A percentile compares a stretch with the other conserved stretches of the same genome.
Evolutionary conservation across 208 protist genomes (phyloP).

Genomic region (Leishmania arabica): DNA sequence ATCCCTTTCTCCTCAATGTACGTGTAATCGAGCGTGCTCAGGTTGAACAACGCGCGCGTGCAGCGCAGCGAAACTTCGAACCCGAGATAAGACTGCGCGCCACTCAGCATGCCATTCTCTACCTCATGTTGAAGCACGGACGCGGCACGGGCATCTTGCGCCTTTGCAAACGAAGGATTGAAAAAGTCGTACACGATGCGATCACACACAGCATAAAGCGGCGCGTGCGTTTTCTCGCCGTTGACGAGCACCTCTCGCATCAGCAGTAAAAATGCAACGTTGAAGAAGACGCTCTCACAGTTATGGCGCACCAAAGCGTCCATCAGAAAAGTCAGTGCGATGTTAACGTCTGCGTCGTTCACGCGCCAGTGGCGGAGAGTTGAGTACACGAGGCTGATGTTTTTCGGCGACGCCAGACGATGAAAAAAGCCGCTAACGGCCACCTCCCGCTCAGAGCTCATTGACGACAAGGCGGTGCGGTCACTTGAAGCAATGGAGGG

Average conservation of each 20-base stretch:
- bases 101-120: constrained; percentile 43
- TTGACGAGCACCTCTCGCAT: constrained; percentile 76
- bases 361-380: constrained; percentile 78
- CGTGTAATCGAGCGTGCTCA: constrained; percentile 70
- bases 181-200: constrained; percentile 86
- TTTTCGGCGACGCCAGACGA: constrained; percentile 67
- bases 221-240: constrained; percentile 66
- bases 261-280: constrained; percentile 69
- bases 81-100: constrained; percentile 78
- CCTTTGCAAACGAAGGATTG: constrained; percentile 73
- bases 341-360: constrained; percentile 82
- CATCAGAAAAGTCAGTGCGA: constrained; percentile 78
- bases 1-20: constrained; percentile 84
- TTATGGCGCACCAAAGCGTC: constrained; percentile 53
- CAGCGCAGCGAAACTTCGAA: constrained; percentile 88
- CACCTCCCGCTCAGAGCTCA: constrained; percentile 77
- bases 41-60: constrained; percentile 77
- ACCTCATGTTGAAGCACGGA: constrained; percentile 29
- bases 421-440: constrained; percentile 69
- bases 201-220: constrained; percentile 79
- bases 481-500: constrained; percentile 38
- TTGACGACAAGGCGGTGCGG: constrained; percentile 45
- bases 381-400: constrained; percentile 64
- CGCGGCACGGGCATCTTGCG: constrained; percentile 44
- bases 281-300: constrained; percentile 70